Base-by-base conservation (phyloP, 73 alveolate genomes). In the Paramecium sexaurelia region DNA sequence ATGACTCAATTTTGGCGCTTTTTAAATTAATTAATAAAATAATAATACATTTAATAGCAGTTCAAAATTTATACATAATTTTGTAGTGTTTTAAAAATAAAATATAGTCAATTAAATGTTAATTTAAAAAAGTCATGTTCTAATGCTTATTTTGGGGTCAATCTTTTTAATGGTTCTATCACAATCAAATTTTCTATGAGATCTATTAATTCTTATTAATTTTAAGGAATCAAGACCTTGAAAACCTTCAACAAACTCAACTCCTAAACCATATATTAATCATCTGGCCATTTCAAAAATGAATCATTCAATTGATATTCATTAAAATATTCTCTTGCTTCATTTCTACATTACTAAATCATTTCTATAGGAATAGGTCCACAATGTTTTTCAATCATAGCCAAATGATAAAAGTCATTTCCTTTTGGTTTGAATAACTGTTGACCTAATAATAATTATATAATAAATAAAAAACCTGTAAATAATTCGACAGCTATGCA, bases 341-440 rank as follows among this genome's bases (percentile, higher is more conserved):
- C 87, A 41, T 37, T 24, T 43, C 92, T 84, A 17, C 96, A 92
- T 17, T 56, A 51, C 85, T 85, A 85, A 3, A 95, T 95, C 99
- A 98, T 98, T 97, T 98, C 94, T 7, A 84, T 47, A 0, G 99
- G 99, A 87, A 96, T 91, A 55, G 96, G 96, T 6, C 99, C 99
- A 91, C 98, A 94, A 26, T 92, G 88, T 92, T 96, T 97, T 93
- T 97, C 99, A 68, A 98, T 95, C 97, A 98, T 91, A 22, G 99
- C 98, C 84, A 98, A 86, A 92, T 98, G 99, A 91, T 96, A 99
- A 37, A 84, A 87, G 84, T 97, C 93, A 73, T 97, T 97, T 75
- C 97, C 99, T 27, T 99, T 95, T 11, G 99, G 98, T 39, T 41
- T 95, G 91, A 95, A 97, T 11, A 61, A 61, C 7, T 61, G 7